These are phyloP conservation scores for Rubus parviflorus DNA, from an alignment of 306 rosid genomes.

Conservation along the genomic window DNA sequence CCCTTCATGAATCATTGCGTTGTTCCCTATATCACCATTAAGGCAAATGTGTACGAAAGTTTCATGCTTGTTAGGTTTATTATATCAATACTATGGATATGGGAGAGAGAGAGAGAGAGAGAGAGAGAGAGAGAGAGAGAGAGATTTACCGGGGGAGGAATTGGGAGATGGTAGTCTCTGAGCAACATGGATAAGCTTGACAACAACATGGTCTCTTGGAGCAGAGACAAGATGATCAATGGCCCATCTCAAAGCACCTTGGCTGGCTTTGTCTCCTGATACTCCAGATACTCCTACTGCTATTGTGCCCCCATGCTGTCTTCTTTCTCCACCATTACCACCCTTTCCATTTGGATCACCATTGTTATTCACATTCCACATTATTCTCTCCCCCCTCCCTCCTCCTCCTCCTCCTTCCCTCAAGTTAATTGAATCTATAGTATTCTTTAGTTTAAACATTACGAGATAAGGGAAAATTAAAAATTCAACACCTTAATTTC, in stretches of 20 bases:
- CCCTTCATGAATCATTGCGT: neutral
- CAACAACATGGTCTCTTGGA: neutral
- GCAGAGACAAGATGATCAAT: slow-evolving; percentile 17
- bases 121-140: too few species aligned
- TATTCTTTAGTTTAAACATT: neutral
- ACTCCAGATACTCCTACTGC: slow-evolving; percentile 37
- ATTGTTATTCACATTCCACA: neutral
- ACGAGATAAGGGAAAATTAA: neutral
- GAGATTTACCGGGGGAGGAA: neutral
- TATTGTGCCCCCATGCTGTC: slow-evolving; percentile 10
- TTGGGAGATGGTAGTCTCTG: neutral
- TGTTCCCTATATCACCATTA: neutral
- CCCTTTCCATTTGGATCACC: neutral
- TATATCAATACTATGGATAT: neutral
- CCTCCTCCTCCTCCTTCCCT: neutral
- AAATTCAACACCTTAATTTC: neutral
- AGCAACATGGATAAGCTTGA: slow-evolving; percentile 39
- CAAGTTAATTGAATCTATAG: neutral
- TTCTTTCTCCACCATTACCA: neutral
- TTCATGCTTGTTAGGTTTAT: neutral
- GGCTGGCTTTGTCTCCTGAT: slow-evolving; percentile 30
- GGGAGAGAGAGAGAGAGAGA: too few species aligned
- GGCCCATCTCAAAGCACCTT: slow-evolving; percentile 39
- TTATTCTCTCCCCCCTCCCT: neutral
- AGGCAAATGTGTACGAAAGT: neutral